Evolutionary conservation across 805 yeast genomes (phyloP).

Genomic region (Wickerhamiella kurtzmanii): DNA sequence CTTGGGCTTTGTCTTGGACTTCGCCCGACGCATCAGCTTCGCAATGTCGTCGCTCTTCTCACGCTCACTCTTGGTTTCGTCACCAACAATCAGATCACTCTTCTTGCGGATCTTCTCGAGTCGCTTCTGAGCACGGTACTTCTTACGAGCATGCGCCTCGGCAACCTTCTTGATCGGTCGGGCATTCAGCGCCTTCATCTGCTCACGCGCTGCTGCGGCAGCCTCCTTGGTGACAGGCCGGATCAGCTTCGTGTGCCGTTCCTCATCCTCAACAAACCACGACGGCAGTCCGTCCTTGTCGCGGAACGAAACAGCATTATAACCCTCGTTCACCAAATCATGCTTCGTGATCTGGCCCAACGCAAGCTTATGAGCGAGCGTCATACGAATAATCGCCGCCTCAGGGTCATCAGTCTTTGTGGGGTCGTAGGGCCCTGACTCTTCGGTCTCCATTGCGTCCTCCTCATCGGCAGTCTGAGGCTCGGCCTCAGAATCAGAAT

Average conservation of each 20-base stretch:
- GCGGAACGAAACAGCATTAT: constrained; percentile 81
- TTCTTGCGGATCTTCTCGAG: constrained; percentile 84
- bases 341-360: constrained; percentile 73
- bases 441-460: constrained; percentile 9
- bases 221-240: constrained; percentile 96
- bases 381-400: constrained; percentile 46
- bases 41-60: constrained; percentile 92
- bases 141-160: constrained; percentile 94
- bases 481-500: constrained; percentile 1
- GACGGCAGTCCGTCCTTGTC: constrained; percentile 83
- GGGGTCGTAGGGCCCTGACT: constrained; percentile 13
- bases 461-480: constrained; percentile 4
- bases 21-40: constrained; percentile 68
- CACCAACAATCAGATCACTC: constrained; percentile 82
- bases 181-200: constrained; percentile 72
- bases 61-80: constrained; percentile 70
- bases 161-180: constrained; percentile 98
- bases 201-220: constrained; percentile 60
- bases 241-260: constrained; percentile 62
- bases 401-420: constrained; percentile 21
- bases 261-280: constrained; percentile 96
- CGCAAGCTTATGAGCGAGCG: constrained; percentile 91
- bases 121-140: constrained; percentile 77
- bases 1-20: constrained; percentile 58
- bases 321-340: constrained; percentile 84